Evolutionary conservation across 2,329 filamentous ascomycete species (phyloP).

Genomic region (Neopestalotiopsis sp.): DNA sequence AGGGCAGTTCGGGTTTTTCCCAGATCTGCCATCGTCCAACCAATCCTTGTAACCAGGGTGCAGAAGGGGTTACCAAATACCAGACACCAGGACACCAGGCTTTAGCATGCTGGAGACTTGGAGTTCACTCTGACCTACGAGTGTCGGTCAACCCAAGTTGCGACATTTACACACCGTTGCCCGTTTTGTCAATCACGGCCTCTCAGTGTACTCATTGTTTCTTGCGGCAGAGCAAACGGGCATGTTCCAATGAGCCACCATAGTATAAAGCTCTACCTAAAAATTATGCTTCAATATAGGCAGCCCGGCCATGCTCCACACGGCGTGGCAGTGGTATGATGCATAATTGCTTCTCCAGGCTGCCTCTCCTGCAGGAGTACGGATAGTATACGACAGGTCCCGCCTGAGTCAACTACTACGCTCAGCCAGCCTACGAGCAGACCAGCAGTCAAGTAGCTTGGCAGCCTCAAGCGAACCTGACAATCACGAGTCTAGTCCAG

Average conservation of each 20-base stretch:
- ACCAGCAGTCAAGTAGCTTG: too few species aligned
- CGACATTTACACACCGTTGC: neutral
- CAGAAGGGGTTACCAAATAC: neutral
- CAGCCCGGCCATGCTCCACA: neutral
- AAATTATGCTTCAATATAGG: neutral
- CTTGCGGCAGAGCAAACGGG: neutral
- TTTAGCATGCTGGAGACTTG: neutral
- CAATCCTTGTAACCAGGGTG: neutral
- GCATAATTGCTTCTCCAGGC: neutral
- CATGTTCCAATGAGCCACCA: neutral
- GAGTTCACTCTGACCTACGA: neutral
- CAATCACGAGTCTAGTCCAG: too few species aligned
- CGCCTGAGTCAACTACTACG: too few species aligned
- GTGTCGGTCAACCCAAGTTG: neutral
- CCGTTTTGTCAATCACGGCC: neutral
- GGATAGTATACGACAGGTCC: too few species aligned
- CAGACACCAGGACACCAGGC: neutral
- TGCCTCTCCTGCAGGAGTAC: too few species aligned
- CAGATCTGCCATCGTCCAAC: constrained; percentile 3
- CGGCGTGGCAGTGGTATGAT: neutral
- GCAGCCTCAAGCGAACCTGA: too few species aligned
- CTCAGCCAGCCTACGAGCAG: too few species aligned
- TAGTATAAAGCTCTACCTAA: neutral
- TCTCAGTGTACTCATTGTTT: neutral
- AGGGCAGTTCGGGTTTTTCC: constrained; percentile 7